These are phyloP conservation scores for Pleurotus sapidus DNA, from an alignment of 768 basidiomycete species.

Conservation along the genomic window DNA sequence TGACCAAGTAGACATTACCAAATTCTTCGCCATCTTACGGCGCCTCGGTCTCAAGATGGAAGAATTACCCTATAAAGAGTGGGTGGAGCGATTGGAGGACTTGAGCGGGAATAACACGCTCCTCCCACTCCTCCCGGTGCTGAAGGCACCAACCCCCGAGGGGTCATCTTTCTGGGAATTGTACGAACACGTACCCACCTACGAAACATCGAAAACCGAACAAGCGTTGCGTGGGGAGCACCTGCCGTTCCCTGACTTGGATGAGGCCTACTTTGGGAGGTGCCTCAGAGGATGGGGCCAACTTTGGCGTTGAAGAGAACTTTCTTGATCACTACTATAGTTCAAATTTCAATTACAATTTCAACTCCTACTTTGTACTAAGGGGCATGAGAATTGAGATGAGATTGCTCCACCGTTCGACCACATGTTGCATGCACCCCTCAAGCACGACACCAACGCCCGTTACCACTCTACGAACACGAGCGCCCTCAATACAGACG, in stretches of 20 bases:
- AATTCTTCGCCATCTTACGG: neutral
- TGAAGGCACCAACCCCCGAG: neutral
- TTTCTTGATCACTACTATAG: too few species aligned
- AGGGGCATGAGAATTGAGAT: too few species aligned
- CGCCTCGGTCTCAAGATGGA: neutral
- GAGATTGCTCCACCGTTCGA: too few species aligned
- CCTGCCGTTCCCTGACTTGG: neutral
- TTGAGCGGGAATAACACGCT: neutral
- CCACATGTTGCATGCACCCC: too few species aligned
- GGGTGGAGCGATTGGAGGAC: neutral
- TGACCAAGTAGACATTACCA: neutral
- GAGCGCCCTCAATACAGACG: neutral
- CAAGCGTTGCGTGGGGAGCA: neutral
- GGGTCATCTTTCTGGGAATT: neutral
- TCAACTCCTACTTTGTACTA: too few species aligned
- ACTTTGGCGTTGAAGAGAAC: too few species aligned
- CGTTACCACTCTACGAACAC: too few species aligned
- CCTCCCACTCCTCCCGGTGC: slow-evolving; percentile 1
- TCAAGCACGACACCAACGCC: too few species aligned
- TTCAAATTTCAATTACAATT: too few species aligned
- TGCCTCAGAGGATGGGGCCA: neutral
- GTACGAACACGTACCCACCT: neutral
- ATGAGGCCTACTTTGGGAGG: neutral
- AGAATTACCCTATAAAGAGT: neutral
- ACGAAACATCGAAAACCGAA: slow-evolving; percentile 1